phyloP scores from a whole-genome alignment of 2,329 filamentous ascomycete genomes.

The Pseudopithomyces chartarum region DNA sequence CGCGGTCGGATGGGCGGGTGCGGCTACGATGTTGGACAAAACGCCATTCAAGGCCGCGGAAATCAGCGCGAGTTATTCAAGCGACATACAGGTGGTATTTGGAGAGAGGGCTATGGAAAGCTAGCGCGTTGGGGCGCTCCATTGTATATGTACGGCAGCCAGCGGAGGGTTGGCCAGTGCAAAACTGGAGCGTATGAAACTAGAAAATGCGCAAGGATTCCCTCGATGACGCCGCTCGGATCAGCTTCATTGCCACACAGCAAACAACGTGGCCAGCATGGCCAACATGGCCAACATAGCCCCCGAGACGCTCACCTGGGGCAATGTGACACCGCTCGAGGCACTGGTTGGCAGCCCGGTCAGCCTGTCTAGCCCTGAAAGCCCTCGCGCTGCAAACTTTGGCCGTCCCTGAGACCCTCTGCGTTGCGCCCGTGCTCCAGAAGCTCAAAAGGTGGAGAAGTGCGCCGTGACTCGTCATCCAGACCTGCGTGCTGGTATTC shows the following conservation, averaged over 20 bases:
- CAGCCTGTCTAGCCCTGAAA: too few species aligned
- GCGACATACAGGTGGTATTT: conserved; percentile 5
- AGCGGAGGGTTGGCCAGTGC: background rate
- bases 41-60: conserved; percentile 19
- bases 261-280: conserved; percentile 5
- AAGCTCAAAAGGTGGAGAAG: background rate
- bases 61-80: conserved; percentile 9
- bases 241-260: conserved; percentile 2
- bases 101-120: conserved; percentile 1
- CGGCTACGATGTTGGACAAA: conserved; percentile 11
- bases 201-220: conserved; percentile 1
- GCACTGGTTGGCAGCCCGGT: background rate
- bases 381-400: background rate
- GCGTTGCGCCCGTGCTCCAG: background rate
- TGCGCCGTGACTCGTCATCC: background rate
- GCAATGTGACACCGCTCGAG: background rate
- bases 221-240: conserved; percentile 2
- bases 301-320: background rate
- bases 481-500: conserved; percentile 1
- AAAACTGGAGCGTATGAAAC: conserved; percentile 7
- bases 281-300: background rate
- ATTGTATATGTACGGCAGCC: conserved; percentile 13
- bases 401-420: background rate
- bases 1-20: conserved; percentile 4
- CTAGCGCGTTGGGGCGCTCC: conserved; percentile 2